A percentile compares a stretch with the other conserved stretches of the same genome.
These are phyloP conservation scores for Tulasnella sp. DNA, from an alignment of 768 basidiomycete genomes.

Conservation along the genomic window DNA sequence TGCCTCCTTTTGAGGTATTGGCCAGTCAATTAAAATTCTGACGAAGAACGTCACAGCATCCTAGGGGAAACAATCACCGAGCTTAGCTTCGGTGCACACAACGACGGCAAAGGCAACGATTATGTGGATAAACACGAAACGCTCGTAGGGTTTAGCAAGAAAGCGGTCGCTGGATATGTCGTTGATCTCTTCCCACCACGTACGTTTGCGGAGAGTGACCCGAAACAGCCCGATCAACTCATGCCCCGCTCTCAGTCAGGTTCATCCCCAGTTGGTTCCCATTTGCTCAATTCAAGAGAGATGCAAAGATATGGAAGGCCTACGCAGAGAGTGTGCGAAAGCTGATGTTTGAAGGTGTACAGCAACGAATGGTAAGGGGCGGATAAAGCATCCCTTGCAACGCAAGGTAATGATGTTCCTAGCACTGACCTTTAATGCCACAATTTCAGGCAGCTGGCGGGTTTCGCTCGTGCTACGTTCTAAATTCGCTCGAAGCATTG, in stretches of 20 bases:
- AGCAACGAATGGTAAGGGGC: too few relatives aligned
- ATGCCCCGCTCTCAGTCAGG: background rate
- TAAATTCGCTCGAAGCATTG: background rate
- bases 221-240: background rate
- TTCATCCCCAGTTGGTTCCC: slow-evolving; percentile 21
- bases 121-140: too few relatives aligned
- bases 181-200: background rate
- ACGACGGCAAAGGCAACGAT: too few relatives aligned
- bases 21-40: too few relatives aligned
- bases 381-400: too few relatives aligned
- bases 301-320: background rate
- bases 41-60: background rate
- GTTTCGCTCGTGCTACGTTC: background rate
- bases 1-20: too few relatives aligned
- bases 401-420: too few relatives aligned
- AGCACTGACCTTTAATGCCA: background rate
- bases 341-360: too few relatives aligned
- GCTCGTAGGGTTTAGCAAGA: too few relatives aligned
- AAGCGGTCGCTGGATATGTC: background rate
- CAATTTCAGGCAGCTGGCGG: background rate
- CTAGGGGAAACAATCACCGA: too few relatives aligned
- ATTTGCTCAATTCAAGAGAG: slow-evolving; percentile 15
- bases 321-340: too few relatives aligned
- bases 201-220: background rate
- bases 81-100: too few relatives aligned